phyloP scores from a whole-genome alignment of 352 stramenopile species.

The Phytophthora multivora region DNA sequence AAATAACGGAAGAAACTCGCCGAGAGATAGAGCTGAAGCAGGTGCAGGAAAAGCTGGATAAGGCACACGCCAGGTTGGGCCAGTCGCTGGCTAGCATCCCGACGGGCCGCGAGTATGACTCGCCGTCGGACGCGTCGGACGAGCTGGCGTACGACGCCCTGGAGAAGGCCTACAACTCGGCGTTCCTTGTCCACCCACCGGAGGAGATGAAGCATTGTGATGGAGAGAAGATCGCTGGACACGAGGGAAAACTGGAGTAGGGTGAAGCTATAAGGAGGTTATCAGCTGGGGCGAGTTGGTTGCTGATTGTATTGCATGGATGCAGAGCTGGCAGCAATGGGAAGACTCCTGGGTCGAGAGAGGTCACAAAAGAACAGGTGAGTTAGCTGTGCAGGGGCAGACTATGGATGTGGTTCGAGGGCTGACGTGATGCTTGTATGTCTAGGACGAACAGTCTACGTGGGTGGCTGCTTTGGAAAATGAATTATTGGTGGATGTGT shows the following conservation, averaged over 20 bases:
- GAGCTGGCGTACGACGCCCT: slow-evolving; percentile 54
- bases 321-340: slow-evolving; percentile 6
- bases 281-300: background rate
- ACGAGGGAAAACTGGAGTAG: slow-evolving; percentile 18
- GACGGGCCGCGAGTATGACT: slow-evolving; percentile 64
- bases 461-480: slow-evolving; percentile 8
- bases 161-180: slow-evolving; percentile 64
- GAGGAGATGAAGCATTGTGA: slow-evolving; percentile 2
- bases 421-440: background rate
- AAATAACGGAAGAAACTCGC: slow-evolving; percentile 11
- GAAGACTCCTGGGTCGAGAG: background rate
- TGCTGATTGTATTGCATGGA: slow-evolving; percentile 9
- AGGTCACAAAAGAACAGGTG: slow-evolving; percentile 10
- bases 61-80: slow-evolving; percentile 40
- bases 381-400: background rate
- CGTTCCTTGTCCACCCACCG: slow-evolving; percentile 39
- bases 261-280: slow-evolving; percentile 12
- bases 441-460: slow-evolving; percentile 4
- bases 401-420: slow-evolving; percentile 1
- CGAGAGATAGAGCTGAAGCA: slow-evolving; percentile 38
- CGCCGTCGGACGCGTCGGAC: slow-evolving; percentile 33
- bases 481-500: background rate
- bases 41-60: slow-evolving; percentile 47
- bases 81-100: slow-evolving; percentile 39
- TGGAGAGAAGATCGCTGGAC: slow-evolving; percentile 1